Conservation (phyloP, 129 eudicot species). For the Flaveria linearis region DNA sequence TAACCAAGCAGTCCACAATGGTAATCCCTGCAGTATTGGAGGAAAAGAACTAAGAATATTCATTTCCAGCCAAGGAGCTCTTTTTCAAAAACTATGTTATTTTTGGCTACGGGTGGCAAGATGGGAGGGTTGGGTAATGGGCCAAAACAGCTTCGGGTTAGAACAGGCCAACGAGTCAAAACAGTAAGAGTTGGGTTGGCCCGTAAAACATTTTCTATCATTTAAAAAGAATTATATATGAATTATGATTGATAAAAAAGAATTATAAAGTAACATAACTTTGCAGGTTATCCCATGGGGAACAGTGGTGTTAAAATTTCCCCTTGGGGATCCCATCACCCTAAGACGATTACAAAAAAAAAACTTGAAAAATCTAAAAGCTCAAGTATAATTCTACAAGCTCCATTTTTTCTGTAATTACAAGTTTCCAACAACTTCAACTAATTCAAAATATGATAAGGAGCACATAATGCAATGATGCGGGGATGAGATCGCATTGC, state of each 20-base stretch:
- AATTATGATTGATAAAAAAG: no score
- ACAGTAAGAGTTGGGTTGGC: background rate
- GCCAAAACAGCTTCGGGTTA: background rate
- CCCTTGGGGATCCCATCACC: background rate
- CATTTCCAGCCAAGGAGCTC: slow-evolving; percentile 8
- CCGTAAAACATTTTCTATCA: background rate
- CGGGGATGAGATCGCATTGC: no score
- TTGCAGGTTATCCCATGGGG: background rate
- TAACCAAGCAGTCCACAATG: slow-evolving; percentile 88
- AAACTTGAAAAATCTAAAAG: background rate
- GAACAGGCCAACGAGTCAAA: background rate
- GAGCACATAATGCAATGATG: background rate
- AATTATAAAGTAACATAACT: no score
- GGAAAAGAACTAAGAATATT: slow-evolving; percentile 9
- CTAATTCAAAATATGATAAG: background rate
- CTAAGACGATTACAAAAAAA: background rate
- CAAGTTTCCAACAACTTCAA: background rate
- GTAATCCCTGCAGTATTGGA: slow-evolving; percentile 56
- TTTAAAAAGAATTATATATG: no score
- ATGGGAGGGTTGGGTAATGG: background rate
- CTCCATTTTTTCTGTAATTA: no score
- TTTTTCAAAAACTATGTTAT: slow-evolving; percentile 3
- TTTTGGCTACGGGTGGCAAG: slow-evolving; percentile 9
- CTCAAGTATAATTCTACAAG: no score
- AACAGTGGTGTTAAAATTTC: background rate